Conservation (phyloP, 768 basidiomycete genomes). For the Auricularia sp. region DNA sequence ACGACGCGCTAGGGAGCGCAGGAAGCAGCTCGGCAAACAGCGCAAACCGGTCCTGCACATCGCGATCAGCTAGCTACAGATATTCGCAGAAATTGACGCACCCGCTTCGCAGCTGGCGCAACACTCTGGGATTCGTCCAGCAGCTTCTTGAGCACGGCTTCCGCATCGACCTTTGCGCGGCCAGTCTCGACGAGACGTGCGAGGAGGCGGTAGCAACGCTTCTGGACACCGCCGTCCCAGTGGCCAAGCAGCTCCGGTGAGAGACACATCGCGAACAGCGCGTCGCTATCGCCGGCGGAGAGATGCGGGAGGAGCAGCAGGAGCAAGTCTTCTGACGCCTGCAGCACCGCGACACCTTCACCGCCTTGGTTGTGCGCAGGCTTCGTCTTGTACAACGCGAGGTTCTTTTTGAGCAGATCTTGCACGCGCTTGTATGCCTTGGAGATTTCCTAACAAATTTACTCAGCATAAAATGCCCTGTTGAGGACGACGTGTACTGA, state of each 20-base stretch:
- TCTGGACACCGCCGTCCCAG: conserved; percentile 84
- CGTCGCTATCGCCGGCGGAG: conserved; percentile 45
- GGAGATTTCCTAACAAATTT: conserved; percentile 48
- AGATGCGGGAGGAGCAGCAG: conserved; percentile 74
- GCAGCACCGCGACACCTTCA: conserved; percentile 30
- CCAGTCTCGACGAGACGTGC: conserved; percentile 59
- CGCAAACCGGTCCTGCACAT: conserved; percentile 65
- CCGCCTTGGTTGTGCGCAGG: conserved; percentile 29
- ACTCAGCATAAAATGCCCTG: background rate
- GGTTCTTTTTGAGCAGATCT: conserved; percentile 55
- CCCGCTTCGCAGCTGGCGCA: conserved; percentile 80
- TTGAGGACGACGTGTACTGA: conserved; percentile 20
- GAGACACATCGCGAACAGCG: conserved; percentile 64
- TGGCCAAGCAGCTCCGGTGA: conserved; percentile 57
- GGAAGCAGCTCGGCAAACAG: conserved; percentile 63
- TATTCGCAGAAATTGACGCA: conserved; percentile 17
- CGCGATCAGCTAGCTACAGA: background rate
- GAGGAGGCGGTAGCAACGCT: conserved; percentile 87
- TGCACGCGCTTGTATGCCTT: conserved; percentile 75
- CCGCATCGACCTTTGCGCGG: conserved; percentile 43
- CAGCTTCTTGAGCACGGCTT: conserved; percentile 52
- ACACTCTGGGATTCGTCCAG: conserved; percentile 57
- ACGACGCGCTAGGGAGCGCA: conserved; percentile 51
- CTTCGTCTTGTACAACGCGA: conserved; percentile 32
- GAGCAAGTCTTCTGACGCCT: conserved; percentile 76